Evolutionary conservation across 176 grass and related monocot species (phyloP), one percentile per base, ranked within the genome.

Genomic region (Otatea glauca): DNA sequence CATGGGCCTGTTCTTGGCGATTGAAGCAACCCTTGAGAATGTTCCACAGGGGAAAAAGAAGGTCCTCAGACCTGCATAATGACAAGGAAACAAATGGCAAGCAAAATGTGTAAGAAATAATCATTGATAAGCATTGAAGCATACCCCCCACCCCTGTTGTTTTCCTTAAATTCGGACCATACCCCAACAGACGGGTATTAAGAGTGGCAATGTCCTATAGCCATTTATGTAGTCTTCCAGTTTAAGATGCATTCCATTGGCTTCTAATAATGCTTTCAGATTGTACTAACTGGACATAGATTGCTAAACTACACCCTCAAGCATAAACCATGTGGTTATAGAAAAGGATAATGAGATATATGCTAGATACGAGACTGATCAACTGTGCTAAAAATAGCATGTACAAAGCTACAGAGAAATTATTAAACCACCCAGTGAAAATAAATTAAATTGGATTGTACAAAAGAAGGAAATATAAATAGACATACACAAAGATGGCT

Each of bases 41-140:
- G 96, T 99, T 81, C 91, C 96, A n/a, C 93, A 99, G 27, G 96
- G 96, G 79, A 92, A 99, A 76, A 96, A 96, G 56, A 99, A 91
- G 43, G 96, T 99, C 74, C 79, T 94, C 23, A 99, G 39, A 90
- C 96, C 96, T 99, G 82, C 37, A 35, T 83, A 77, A 81, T 16
- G 53, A 44, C 23, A 25, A 70, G 44, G 1, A 74, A 63, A 77
- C 21, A 65, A 34, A 77, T 4, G 15, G 34, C 50, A 77, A 49
- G 42, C 10, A 83, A 49, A 84, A 76, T 65, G 59, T 11, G 58
- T 65, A 86, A 87, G 15, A 85, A 76, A 51, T 18, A 35, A 44
- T 70, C 58, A 81, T 6, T 55, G 54, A 76, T 74, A 45, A 65
- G 24, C 27, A 53, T 44, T 9, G 37, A 58, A 84, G 23, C 24